These are phyloP conservation scores for Diaporthe sp. DNA, from an alignment of 2,329 filamentous ascomycete genomes.

Conservation along the genomic window DNA sequence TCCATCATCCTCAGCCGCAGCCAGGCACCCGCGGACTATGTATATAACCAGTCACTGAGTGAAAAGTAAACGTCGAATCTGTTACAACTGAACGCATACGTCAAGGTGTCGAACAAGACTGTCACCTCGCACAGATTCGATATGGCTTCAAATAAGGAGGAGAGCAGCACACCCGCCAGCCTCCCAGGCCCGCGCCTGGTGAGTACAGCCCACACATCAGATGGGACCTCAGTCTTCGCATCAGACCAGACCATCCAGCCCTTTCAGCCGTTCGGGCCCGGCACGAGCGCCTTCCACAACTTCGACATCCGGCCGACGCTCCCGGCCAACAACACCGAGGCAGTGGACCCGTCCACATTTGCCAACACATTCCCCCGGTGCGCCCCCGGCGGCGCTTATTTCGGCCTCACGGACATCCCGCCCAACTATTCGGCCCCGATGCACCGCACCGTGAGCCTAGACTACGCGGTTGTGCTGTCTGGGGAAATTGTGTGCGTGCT, in stretches of 20 bases:
- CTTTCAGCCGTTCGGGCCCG: conserved; percentile 47
- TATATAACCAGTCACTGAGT: not conserved
- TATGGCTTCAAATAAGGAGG: conserved; percentile 7
- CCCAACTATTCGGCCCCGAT: conserved; percentile 47
- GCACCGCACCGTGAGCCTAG: conserved; percentile 53
- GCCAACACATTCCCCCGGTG: conserved; percentile 45
- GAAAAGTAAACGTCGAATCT: not conserved
- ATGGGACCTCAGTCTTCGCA: conserved; percentile 46
- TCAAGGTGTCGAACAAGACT: not conserved
- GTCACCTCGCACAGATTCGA: not conserved
- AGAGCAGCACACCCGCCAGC: not conserved
- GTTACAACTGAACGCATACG: not conserved
- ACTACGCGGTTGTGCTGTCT: conserved; percentile 52
- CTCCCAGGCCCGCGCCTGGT: conserved; percentile 41
- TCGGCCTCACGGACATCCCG: conserved; percentile 47
- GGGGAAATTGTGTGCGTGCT: conserved; percentile 53
- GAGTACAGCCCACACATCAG: conserved; percentile 42
- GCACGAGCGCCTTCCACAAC: conserved; percentile 43
- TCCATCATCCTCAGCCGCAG: not conserved
- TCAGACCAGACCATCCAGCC: conserved; percentile 41
- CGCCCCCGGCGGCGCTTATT: conserved; percentile 48
- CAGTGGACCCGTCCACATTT: conserved; percentile 16
- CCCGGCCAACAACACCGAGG: conserved; percentile 45
- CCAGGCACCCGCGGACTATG: not conserved
- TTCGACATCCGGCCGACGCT: conserved; percentile 44